These are phyloP conservation scores for Sphaceloma murrayae DNA, from an alignment of 2,329 filamentous ascomycete species.

Conservation along the genomic window DNA sequence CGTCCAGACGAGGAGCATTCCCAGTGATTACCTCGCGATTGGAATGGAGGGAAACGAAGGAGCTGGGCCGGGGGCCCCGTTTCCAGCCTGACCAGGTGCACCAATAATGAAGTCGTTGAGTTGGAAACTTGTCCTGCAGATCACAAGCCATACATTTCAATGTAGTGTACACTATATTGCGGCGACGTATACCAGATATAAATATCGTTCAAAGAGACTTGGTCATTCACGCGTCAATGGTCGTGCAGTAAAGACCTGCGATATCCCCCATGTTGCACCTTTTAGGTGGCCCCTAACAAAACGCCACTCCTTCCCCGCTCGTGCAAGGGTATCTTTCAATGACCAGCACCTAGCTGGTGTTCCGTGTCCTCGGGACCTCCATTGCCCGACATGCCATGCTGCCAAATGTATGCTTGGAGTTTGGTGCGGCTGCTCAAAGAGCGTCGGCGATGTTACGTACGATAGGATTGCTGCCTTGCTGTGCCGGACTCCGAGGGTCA, in stretches of 20 bases:
- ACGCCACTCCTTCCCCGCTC: no score
- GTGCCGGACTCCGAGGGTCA: conserved; percentile 67
- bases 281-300: no score
- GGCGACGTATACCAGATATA: neutral
- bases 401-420: no score
- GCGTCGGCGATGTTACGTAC: conserved; percentile 69
- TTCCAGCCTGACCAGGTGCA: conserved; percentile 5
- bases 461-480: conserved; percentile 64
- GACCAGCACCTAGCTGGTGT: no score
- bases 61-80: no score
- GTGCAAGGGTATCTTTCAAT: conserved; percentile 6
- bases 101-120: neutral
- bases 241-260: no score
- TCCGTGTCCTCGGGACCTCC: no score
- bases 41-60: no score
- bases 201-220: conserved; percentile 7
- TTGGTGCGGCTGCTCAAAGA: conserved; percentile 40
- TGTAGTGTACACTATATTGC: conserved; percentile 9
- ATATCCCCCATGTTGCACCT: no score
- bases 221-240: conserved; percentile 1
- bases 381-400: no score
- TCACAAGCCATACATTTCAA: conserved; percentile 8
- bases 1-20: no score
- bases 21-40: no score
- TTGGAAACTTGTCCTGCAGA: neutral